These are phyloP conservation scores for Penicillium macrosclerotiorum DNA, from an alignment of 495 filamentous ascomycete species.

Conservation along the genomic window DNA sequence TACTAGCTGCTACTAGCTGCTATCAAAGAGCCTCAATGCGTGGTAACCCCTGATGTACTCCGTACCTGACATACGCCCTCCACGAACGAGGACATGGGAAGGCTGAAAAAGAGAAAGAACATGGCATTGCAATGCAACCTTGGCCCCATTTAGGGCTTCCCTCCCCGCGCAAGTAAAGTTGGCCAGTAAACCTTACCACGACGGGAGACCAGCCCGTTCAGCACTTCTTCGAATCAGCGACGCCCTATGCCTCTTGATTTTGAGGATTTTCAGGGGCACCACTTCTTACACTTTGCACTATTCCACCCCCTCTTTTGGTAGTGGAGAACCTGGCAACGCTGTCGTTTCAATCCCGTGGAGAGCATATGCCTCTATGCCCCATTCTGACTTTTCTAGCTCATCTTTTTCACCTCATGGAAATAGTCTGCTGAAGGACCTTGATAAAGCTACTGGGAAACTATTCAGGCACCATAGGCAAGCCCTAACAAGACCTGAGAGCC, in stretches of 20 bases:
- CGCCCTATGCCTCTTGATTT: background rate
- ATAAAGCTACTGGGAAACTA: too few relatives aligned
- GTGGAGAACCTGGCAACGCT: background rate
- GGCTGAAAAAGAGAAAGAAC: too few relatives aligned
- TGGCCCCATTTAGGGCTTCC: background rate
- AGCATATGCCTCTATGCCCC: too few relatives aligned
- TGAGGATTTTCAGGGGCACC: background rate
- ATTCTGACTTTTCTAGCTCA: too few relatives aligned
- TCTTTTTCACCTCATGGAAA: too few relatives aligned
- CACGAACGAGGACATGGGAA: too few relatives aligned
- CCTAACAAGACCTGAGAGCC: background rate
- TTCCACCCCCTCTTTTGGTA: background rate
- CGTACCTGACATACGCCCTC: too few relatives aligned
- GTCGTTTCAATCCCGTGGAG: background rate
- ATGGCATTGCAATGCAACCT: background rate
- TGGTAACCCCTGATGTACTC: too few relatives aligned
- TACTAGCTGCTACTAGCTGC: too few relatives aligned
- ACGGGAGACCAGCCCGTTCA: background rate
- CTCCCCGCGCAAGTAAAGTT: conserved; percentile 1
- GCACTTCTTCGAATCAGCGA: background rate
- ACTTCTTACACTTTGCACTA: background rate
- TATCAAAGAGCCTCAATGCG: too few relatives aligned
- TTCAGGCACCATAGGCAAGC: too few relatives aligned
- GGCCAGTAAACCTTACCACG: background rate
- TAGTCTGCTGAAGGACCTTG: too few relatives aligned